Percentiles rank a stretch among this genome's conserved stretches.
phyloP scores from a whole-genome alignment of 192 early-diverging fungal species.

The Lunasporangiospora selenospora region DNA sequence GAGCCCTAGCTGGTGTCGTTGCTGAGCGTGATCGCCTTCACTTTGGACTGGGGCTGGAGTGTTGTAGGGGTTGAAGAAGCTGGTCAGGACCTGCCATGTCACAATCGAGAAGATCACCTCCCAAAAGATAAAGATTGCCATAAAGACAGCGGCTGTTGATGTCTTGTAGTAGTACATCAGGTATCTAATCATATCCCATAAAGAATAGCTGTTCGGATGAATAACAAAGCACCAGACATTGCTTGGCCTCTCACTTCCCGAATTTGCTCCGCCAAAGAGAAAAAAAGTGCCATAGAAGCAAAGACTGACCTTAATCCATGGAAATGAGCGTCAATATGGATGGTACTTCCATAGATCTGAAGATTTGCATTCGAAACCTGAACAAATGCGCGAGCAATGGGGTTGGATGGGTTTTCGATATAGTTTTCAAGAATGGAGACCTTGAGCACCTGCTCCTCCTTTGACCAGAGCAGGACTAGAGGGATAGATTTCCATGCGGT shows the following conservation, averaged over 20 bases:
- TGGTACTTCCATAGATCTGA: slow-evolving; percentile 48
- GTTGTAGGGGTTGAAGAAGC: no score
- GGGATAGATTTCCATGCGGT: slow-evolving; percentile 40
- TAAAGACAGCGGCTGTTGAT: slow-evolving; percentile 47
- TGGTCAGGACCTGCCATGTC: slow-evolving; percentile 37
- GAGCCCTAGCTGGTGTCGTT: no score
- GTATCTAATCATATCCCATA: no score
- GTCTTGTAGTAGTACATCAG: slow-evolving; percentile 53
- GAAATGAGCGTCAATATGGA: slow-evolving; percentile 57
- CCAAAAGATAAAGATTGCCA: slow-evolving; percentile 33
- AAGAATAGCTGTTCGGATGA: no score
- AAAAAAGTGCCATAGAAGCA: background rate
- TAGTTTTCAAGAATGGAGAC: slow-evolving; percentile 31
- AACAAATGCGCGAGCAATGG: slow-evolving; percentile 42
- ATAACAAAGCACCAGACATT: background rate
- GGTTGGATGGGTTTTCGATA: slow-evolving; percentile 25
- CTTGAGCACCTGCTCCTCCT: slow-evolving; percentile 32
- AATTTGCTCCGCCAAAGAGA: background rate
- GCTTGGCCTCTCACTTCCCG: background rate
- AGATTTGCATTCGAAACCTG: slow-evolving; percentile 39
- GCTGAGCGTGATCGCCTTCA: no score
- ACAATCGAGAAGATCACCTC: slow-evolving; percentile 48
- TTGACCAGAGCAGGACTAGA: slow-evolving; percentile 19
- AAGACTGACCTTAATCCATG: slow-evolving; percentile 50
- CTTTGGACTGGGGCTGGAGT: no score